Conservation (phyloP, 305 asterid species). For the Ajuga reptans region DNA sequence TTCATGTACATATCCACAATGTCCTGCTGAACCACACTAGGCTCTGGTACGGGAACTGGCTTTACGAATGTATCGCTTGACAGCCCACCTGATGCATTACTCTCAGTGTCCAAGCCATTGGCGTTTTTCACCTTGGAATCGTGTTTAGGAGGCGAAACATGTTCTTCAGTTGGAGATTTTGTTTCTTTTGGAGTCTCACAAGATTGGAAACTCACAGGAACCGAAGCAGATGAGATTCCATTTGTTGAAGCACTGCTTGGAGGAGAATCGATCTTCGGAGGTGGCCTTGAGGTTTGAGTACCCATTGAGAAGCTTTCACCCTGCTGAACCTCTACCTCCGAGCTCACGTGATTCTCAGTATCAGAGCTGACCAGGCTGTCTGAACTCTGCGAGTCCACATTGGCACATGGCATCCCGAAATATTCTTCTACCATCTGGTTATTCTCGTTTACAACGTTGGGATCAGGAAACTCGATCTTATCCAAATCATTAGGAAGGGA, state of each 20-base stretch:
- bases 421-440: conserved; percentile 84
- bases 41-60: conserved; percentile 23
- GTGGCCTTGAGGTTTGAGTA: background rate
- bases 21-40: conserved; percentile 36
- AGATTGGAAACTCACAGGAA: conserved; percentile 40
- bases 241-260: conserved; percentile 36
- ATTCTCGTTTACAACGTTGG: conserved; percentile 68
- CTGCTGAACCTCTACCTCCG: conserved; percentile 34
- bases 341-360: conserved; percentile 41
- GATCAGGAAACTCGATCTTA: conserved; percentile 92
- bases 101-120: conserved; percentile 22
- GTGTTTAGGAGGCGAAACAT: conserved; percentile 30
- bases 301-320: conserved; percentile 24
- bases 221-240: conserved; percentile 31
- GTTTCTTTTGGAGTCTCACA: conserved; percentile 31
- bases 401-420: conserved; percentile 46
- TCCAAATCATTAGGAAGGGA: conserved; percentile 46
- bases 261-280: conserved; percentile 32
- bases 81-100: conserved; percentile 24
- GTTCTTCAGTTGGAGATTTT: conserved; percentile 29
- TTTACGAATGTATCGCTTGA: conserved; percentile 17
- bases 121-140: conserved; percentile 23
- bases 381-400: conserved; percentile 47
- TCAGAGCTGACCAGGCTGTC: conserved; percentile 53
- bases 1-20: conserved; percentile 64